Evolutionary conservation across 306 rosid genomes (phyloP).

Genomic region (Datisca glomerata): DNA sequence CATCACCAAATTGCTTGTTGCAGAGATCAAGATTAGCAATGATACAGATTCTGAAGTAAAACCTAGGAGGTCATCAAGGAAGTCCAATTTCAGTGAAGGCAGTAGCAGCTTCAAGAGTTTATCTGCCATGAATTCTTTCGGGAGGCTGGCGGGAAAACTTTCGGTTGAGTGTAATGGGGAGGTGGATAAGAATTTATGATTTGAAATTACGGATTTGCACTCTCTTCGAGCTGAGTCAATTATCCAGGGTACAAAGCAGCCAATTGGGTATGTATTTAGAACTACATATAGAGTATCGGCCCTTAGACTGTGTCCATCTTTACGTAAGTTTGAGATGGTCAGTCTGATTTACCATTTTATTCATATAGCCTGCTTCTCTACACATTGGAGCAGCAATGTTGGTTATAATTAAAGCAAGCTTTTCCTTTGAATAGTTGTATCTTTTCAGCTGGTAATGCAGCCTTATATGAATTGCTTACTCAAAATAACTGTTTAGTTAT

Average conservation of each 20-base stretch:
- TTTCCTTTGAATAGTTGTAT: too few species aligned
- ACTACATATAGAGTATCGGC: neutral
- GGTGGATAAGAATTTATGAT: slow-evolving; percentile 23
- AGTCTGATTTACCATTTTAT: neutral
- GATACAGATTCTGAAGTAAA: slow-evolving; percentile 49
- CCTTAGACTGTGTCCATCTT: neutral
- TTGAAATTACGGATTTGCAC: slow-evolving; percentile 8
- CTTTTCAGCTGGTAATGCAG: too few species aligned
- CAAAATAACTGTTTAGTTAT: too few species aligned
- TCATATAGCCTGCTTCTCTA: neutral
- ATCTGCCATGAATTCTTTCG: slow-evolving; percentile 60
- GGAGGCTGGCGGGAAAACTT: slow-evolving; percentile 48
- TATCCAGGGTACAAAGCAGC: slow-evolving; percentile 9
- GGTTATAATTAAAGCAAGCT: too few species aligned
- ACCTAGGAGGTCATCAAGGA: slow-evolving; percentile 62
- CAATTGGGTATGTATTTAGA: slow-evolving; percentile 10
- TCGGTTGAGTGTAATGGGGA: slow-evolving; percentile 34
- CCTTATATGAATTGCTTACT: too few species aligned
- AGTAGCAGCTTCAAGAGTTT: slow-evolving; percentile 86
- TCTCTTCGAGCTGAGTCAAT: slow-evolving; percentile 1
- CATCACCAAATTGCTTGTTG: slow-evolving; percentile 53
- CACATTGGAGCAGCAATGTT: too few species aligned
- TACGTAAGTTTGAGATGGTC: slow-evolving; percentile 4
- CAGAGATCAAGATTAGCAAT: slow-evolving; percentile 25
- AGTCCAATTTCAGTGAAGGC: slow-evolving; percentile 74